Evolutionary conservation across 352 stramenopile genomes (phyloP).

Genomic region (Bremia lactucae): DNA sequence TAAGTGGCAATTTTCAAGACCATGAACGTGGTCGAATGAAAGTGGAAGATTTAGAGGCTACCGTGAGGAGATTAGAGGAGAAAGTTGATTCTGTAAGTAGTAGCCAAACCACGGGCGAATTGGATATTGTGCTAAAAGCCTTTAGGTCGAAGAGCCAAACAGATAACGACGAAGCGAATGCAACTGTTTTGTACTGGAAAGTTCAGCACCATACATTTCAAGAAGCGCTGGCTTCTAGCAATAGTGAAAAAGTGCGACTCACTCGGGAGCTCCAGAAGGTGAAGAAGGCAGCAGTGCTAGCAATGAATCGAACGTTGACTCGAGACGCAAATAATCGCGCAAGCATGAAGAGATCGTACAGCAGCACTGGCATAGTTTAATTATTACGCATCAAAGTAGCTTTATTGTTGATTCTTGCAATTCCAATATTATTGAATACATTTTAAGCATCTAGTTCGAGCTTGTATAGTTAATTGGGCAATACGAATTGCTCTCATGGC

Average conservation of each 20-base stretch:
- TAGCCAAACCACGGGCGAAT: slow-evolving; percentile 1
- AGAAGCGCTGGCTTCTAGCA: slow-evolving; percentile 4
- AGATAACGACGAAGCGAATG: slow-evolving; percentile 10
- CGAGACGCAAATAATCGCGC: slow-evolving; percentile 2
- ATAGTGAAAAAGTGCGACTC: slow-evolving; percentile 11
- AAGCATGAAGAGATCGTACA: slow-evolving; percentile 14
- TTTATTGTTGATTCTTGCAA: neutral
- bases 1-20: slow-evolving; percentile 9
- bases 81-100: slow-evolving; percentile 1
- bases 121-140: slow-evolving; percentile 2
- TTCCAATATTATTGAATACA: neutral
- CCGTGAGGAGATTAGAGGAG: slow-evolving; percentile 1
- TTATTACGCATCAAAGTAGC: neutral
- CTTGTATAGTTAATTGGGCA: neutral
- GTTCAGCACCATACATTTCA: slow-evolving; percentile 8
- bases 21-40: slow-evolving; percentile 20
- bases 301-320: slow-evolving; percentile 13
- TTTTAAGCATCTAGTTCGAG: neutral
- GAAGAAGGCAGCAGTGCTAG: slow-evolving; percentile 18
- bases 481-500: slow-evolving; percentile 2
- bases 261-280: slow-evolving; percentile 11
- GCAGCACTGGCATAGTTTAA: slow-evolving; percentile 3
- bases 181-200: slow-evolving; percentile 9
- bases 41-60: slow-evolving; percentile 16
- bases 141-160: neutral